Evolutionary conservation across 768 basidiomycete species (phyloP).

Genomic region (Leccinum obscurum): DNA sequence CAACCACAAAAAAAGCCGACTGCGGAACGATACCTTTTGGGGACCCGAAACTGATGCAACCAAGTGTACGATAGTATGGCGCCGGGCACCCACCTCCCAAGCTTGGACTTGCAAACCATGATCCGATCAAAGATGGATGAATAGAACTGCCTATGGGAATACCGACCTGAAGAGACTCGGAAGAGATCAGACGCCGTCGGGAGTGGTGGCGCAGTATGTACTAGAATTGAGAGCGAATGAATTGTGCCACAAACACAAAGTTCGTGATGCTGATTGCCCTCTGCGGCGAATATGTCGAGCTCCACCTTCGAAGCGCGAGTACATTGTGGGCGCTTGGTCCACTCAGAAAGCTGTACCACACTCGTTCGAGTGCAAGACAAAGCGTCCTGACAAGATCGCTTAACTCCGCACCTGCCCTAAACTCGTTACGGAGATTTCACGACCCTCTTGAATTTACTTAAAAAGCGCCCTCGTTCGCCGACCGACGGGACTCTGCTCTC

Average conservation of each 20-base stretch:
- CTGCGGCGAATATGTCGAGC: not conserved
- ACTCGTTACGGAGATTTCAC: constrained; percentile 8
- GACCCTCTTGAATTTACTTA: constrained; percentile 10
- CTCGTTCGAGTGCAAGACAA: too few relatives aligned
- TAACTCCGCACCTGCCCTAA: constrained; percentile 39
- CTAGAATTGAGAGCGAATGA: not conserved
- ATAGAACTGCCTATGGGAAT: not conserved
- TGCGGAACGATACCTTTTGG: not conserved
- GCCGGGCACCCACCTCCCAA: not conserved
- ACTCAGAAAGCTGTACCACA: too few relatives aligned
- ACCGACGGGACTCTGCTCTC: not conserved
- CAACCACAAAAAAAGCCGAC: not conserved
- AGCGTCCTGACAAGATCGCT: constrained; percentile 10
- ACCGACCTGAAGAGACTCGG: not conserved
- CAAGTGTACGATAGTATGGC: not conserved
- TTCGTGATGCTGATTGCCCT: not conserved
- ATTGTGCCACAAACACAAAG: not conserved
- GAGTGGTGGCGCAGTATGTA: not conserved
- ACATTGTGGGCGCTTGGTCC: too few relatives aligned
- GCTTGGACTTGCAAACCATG: not conserved
- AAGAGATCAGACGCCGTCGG: not conserved
- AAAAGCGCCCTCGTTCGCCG: constrained; percentile 12
- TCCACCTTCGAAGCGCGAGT: not conserved
- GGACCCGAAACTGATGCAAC: not conserved
- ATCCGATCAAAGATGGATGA: not conserved